phyloP scores from a whole-genome alignment of 164 flowering plant genomes.

The Stephania japonica region DNA sequence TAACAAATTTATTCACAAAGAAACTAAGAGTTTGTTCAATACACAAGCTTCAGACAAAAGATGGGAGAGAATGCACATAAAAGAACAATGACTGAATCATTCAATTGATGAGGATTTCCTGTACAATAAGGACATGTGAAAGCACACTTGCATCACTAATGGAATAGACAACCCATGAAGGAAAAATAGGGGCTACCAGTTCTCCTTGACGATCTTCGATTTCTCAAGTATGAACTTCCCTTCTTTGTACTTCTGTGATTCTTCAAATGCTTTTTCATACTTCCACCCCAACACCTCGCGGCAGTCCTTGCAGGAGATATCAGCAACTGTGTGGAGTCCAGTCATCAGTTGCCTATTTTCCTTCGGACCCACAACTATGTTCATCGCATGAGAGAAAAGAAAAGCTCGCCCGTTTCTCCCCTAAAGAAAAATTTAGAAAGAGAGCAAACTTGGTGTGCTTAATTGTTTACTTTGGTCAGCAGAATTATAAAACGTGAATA shows the following conservation, averaged over 20 bases:
- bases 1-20: conserved; percentile 11
- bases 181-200: conserved; percentile 27
- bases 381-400: conserved; percentile 54
- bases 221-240: conserved; percentile 58
- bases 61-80: conserved; percentile 18
- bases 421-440: conserved; percentile 17
- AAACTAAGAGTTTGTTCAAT: conserved; percentile 7
- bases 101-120: conserved; percentile 23
- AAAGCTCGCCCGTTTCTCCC: conserved; percentile 52
- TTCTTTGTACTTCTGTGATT: conserved; percentile 60
- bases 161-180: neutral
- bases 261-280: conserved; percentile 50
- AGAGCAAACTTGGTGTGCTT: too few species aligned
- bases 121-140: conserved; percentile 24
- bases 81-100: conserved; percentile 19
- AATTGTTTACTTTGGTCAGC: neutral
- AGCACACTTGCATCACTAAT: conserved; percentile 14
- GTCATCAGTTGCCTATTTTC: conserved; percentile 51
- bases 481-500: neutral
- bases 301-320: conserved; percentile 45
- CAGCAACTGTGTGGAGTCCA: conserved; percentile 58
- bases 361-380: conserved; percentile 41
- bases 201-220: conserved; percentile 43
- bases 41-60: conserved; percentile 4
- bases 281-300: conserved; percentile 57